These are phyloP conservation scores for Aspergillus funiculosus DNA, from an alignment of 495 filamentous ascomycete genomes.

Conservation along the genomic window DNA sequence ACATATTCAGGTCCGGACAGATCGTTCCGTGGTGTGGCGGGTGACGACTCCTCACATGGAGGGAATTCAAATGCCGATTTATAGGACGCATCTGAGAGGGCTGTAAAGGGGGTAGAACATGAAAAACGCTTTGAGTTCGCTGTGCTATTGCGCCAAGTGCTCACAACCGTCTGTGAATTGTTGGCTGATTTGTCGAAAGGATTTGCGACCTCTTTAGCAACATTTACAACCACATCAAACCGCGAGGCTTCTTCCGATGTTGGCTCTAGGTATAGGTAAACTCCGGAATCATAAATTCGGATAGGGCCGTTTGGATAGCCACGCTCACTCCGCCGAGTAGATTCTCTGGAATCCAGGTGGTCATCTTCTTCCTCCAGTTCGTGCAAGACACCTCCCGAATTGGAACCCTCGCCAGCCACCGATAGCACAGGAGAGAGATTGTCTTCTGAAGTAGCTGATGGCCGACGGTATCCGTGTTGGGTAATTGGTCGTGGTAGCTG, in stretches of 20 bases:
- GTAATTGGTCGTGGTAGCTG: slow-evolving; percentile 49
- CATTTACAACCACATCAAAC: slow-evolving; percentile 93
- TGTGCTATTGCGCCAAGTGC: slow-evolving; percentile 35
- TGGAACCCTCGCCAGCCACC: slow-evolving; percentile 22
- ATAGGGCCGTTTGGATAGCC: slow-evolving; percentile 92
- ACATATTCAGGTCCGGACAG: slow-evolving; percentile 76
- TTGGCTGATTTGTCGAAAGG: slow-evolving; percentile 55
- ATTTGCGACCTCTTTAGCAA: slow-evolving; percentile 88
- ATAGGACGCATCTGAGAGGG: slow-evolving; percentile 62
- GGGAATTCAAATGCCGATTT: slow-evolving; percentile 62
- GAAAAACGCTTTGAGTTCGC: slow-evolving; percentile 36
- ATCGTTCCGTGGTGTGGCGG: slow-evolving; percentile 42
- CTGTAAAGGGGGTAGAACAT: slow-evolving; percentile 60
- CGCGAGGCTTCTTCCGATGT: slow-evolving; percentile 74
- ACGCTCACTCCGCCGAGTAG: slow-evolving; percentile 54
- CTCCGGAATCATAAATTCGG: slow-evolving; percentile 85
- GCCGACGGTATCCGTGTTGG: slow-evolving; percentile 27
- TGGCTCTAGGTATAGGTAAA: slow-evolving; percentile 88
- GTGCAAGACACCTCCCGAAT: slow-evolving; percentile 28
- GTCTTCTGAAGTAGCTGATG: slow-evolving; percentile 25
- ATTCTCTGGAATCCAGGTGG: slow-evolving; percentile 66
- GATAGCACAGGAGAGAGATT: slow-evolving; percentile 26
- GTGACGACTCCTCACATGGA: slow-evolving; percentile 49
- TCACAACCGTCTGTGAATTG: slow-evolving; percentile 38
- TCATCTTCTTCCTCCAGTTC: slow-evolving; percentile 69